Evolutionary conservation across 768 basidiomycete genomes (phyloP).

Genomic region (Leccinum arenicola): DNA sequence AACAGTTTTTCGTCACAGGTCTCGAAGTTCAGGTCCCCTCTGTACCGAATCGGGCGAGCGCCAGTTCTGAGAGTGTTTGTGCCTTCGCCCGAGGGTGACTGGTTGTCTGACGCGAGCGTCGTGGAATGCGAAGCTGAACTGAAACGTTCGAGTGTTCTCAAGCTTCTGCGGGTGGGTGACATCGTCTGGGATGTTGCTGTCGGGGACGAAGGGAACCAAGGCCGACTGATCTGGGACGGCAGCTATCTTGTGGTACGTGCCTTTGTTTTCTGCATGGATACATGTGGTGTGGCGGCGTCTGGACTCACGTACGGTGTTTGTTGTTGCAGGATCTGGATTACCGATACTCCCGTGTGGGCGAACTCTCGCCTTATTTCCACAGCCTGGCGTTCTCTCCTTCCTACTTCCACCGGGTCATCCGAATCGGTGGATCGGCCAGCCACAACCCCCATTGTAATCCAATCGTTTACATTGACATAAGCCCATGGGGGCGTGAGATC

Average conservation of each 20-base stretch:
- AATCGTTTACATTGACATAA: slow-evolving; percentile 69
- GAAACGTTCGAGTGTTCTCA: slow-evolving; percentile 47
- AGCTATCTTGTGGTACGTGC: slow-evolving; percentile 74
- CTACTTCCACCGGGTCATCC: slow-evolving; percentile 84
- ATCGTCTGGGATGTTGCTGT: slow-evolving; percentile 87
- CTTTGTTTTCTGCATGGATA: slow-evolving; percentile 5
- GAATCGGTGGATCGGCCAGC: slow-evolving; percentile 39
- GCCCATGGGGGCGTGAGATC: slow-evolving; percentile 78
- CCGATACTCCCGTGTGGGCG: slow-evolving; percentile 70
- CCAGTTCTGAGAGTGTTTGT: slow-evolving; percentile 80
- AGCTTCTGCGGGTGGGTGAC: slow-evolving; percentile 69
- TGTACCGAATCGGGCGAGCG: slow-evolving; percentile 69
- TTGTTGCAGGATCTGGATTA: slow-evolving; percentile 74
- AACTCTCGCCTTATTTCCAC: slow-evolving; percentile 77
- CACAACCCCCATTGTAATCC: slow-evolving; percentile 53
- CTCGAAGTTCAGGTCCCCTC: slow-evolving; percentile 59
- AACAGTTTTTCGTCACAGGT: slow-evolving; percentile 24
- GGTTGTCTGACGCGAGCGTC: slow-evolving; percentile 80
- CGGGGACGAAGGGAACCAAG: slow-evolving; percentile 81
- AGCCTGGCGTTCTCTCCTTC: slow-evolving; percentile 82
- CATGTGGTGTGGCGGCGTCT: neutral
- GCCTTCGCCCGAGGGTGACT: slow-evolving; percentile 82
- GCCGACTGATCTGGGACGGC: slow-evolving; percentile 87
- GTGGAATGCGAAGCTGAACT: slow-evolving; percentile 82
- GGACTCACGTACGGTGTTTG: slow-evolving; percentile 2